Conservation (phyloP, 192 early-diverging fungal genomes). For the Linderina pennispora region DNA sequence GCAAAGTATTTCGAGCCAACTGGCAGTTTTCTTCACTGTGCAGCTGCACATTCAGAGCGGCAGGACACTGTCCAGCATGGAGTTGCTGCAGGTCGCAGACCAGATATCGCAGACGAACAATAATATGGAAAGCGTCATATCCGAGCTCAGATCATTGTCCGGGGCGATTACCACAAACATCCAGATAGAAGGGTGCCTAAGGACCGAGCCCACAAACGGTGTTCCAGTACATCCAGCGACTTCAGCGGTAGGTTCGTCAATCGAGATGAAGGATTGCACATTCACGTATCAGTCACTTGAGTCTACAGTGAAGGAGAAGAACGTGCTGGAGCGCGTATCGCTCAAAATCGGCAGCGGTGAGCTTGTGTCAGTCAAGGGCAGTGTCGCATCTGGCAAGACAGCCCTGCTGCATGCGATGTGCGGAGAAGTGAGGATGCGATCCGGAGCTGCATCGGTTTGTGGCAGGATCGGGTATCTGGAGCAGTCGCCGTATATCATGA, state of each 20-base stretch:
- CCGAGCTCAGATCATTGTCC: too few species aligned
- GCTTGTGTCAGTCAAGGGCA: constrained; percentile 53
- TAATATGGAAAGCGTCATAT: too few species aligned
- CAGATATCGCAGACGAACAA: too few species aligned
- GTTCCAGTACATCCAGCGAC: too few species aligned
- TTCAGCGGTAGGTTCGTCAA: not conserved
- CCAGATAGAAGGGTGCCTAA: too few species aligned
- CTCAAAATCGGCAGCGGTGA: constrained; percentile 17
- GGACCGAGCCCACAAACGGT: too few species aligned
- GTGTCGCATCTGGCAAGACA: constrained; percentile 58
- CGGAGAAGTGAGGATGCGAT: constrained; percentile 40
- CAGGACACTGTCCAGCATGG: too few species aligned
- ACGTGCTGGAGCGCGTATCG: constrained; percentile 4
- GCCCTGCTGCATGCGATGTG: constrained; percentile 55
- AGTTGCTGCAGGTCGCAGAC: too few species aligned
- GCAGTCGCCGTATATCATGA: constrained; percentile 28
- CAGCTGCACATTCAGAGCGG: too few species aligned
- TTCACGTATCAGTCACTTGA: constrained; percentile 16
- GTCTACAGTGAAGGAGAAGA: not conserved
- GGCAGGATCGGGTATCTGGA: constrained; percentile 21
- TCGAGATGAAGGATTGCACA: constrained; percentile 6
- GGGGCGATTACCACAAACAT: too few species aligned
- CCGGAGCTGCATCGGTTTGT: constrained; percentile 20
- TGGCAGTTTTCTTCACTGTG: too few species aligned
- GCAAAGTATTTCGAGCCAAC: too few species aligned